Percentiles rank a stretch among this genome's conserved stretches.
Conservation (phyloP, 129 eudicot genomes). For the Artemisia annua region DNA sequence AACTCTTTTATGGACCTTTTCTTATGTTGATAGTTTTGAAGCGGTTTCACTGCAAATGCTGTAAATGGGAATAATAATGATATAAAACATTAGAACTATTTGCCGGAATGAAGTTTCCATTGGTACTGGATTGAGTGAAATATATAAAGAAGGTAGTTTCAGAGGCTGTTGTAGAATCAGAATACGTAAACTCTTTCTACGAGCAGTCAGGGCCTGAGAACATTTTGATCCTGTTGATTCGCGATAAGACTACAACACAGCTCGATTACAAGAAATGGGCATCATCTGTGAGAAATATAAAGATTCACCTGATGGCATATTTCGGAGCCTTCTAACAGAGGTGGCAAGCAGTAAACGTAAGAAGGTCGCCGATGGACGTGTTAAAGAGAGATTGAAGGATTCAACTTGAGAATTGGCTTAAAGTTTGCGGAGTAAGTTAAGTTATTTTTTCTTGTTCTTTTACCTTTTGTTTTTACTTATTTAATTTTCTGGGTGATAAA, state of each 20-base stretch:
- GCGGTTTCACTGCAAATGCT: conserved; percentile 78
- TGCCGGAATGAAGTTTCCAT: conserved; percentile 88
- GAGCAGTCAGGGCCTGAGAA: conserved; percentile 95
- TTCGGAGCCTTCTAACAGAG: conserved; percentile 85
- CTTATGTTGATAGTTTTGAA: conserved; percentile 77
- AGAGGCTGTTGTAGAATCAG: conserved; percentile 69
- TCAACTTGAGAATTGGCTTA: conserved; percentile 48
- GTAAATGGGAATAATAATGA: conserved; percentile 65
- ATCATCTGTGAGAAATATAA: conserved; percentile 80
- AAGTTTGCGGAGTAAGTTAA: conserved; percentile 27
- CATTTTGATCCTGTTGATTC: conserved; percentile 88
- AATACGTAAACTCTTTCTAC: conserved; percentile 69
- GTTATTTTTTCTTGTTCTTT: neutral
- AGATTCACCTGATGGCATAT: conserved; percentile 81
- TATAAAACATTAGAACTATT: conserved; percentile 67
- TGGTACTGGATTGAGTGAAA: conserved; percentile 71
- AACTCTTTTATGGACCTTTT: conserved; percentile 63
- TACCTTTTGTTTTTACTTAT: neutral
- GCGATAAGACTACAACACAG: conserved; percentile 63
- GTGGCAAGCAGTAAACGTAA: conserved; percentile 63
- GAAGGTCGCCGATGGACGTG: conserved; percentile 87
- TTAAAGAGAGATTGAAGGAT: conserved; percentile 75
- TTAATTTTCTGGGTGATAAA: conserved; percentile 16
- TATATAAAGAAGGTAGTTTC: conserved; percentile 77
- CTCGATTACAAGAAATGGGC: conserved; percentile 78